Percentiles rank a stretch among this genome's conserved stretches.
Conservation (phyloP, 495 filamentous ascomycete species). For the Aspergillus diversus region DNA sequence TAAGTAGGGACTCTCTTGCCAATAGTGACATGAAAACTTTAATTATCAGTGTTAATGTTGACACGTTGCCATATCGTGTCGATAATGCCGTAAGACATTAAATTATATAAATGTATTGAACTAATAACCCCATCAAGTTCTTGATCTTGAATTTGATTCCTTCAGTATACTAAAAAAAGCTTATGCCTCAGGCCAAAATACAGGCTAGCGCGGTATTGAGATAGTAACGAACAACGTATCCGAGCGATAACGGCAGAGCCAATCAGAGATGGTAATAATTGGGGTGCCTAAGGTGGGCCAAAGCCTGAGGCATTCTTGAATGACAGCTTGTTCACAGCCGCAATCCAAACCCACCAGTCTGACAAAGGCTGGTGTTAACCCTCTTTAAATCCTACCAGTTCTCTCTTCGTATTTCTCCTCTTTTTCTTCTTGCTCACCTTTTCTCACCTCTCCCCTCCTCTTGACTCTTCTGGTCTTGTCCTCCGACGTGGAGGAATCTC, state of each 20-base stretch:
- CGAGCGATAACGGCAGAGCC: slow-evolving; percentile 9
- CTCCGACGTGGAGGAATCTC: background rate
- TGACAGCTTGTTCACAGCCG: slow-evolving; percentile 17
- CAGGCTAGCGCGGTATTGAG: slow-evolving; percentile 8
- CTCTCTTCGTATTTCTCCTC: slow-evolving; percentile 14
- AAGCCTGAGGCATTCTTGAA: background rate
- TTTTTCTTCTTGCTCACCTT: slow-evolving; percentile 1
- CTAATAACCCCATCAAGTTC: too few relatives aligned
- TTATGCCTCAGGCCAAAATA: slow-evolving; percentile 17
- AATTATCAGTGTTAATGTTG: too few relatives aligned
- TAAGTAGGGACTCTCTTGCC: too few relatives aligned
- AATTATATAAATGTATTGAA: too few relatives aligned
- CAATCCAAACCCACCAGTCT: slow-evolving; percentile 4
- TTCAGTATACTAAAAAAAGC: background rate
- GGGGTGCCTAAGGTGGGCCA: slow-evolving; percentile 30
- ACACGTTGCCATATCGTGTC: too few relatives aligned
- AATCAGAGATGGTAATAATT: slow-evolving; percentile 26
- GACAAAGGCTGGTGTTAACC: background rate
- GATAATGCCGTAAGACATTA: too few relatives aligned
- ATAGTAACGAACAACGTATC: slow-evolving; percentile 4
- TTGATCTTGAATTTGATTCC: too few relatives aligned
- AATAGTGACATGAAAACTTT: too few relatives aligned
- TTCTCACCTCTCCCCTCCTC: background rate
- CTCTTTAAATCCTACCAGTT: background rate
- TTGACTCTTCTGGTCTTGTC: slow-evolving; percentile 5